A percentile compares a stretch with the other conserved stretches of the same genome.
phyloP scores from a whole-genome alignment of 768 basidiomycete genomes.

The Gymnopilus dilepis region DNA sequence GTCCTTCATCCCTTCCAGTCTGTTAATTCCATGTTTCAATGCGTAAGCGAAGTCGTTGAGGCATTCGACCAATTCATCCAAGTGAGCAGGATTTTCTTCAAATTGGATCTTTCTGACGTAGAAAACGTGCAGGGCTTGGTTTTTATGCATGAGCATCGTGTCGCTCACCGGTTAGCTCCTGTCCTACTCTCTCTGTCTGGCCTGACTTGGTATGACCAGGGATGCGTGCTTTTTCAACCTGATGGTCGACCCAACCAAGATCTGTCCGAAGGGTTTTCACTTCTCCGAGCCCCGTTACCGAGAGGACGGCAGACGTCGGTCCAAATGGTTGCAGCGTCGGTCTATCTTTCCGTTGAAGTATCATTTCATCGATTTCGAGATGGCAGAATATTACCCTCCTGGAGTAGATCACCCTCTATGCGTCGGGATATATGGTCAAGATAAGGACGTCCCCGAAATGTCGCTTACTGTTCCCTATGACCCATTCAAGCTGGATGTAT shows the following conservation, averaged over 20 bases:
- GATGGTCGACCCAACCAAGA: constrained; percentile 22
- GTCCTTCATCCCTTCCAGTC: constrained; percentile 21
- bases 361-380: constrained; percentile 34
- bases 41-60: constrained; percentile 28
- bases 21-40: constrained; percentile 22
- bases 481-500: constrained; percentile 36
- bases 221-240: constrained; percentile 28
- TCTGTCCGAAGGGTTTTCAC: constrained; percentile 24
- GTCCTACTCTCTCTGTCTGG: background rate
- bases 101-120: background rate
- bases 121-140: constrained; percentile 21
- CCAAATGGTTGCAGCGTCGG: constrained; percentile 17
- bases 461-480: constrained; percentile 26
- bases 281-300: background rate
- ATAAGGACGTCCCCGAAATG: constrained; percentile 32
- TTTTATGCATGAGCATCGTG: constrained; percentile 27
- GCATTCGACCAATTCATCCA: constrained; percentile 26
- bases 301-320: background rate
- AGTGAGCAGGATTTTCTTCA: constrained; percentile 10
- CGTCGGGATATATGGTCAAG: constrained; percentile 24
- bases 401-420: constrained; percentile 1
- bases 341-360: constrained; percentile 30
- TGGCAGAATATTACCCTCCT: constrained; percentile 11
- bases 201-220: constrained; percentile 8
- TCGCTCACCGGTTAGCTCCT: constrained; percentile 20